phyloP scores from a whole-genome alignment of 139 green algal species.

The Chlamydomonas sp. region DNA sequence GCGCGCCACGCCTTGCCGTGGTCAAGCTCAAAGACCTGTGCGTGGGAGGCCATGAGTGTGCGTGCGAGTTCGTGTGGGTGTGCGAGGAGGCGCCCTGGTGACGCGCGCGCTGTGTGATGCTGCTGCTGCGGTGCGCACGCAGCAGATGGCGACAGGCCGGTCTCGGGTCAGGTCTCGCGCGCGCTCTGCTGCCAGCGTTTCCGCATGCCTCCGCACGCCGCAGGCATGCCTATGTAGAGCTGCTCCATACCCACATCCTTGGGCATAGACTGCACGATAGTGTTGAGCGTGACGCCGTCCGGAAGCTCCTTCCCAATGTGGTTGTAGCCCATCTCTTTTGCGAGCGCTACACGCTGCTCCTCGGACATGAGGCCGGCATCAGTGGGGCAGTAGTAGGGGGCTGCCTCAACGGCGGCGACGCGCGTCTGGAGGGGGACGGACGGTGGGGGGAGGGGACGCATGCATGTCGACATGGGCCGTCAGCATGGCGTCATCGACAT shows the following conservation, averaged over 20 bases:
- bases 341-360: constrained; percentile 26
- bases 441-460: no score
- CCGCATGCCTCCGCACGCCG: neutral
- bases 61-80: no score
- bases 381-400: no score
- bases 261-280: constrained; percentile 81
- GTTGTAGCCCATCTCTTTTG: constrained; percentile 67
- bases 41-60: no score
- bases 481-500: no score
- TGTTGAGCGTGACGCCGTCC: constrained; percentile 61
- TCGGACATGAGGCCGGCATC: no score
- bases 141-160: neutral
- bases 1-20: constrained; percentile 65
- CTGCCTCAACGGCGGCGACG: no score
- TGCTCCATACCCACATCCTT: constrained; percentile 44
- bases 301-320: constrained; percentile 80
- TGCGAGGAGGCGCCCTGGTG: no score
- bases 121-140: no score
- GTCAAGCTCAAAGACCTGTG: constrained; percentile 84
- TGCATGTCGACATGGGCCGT: no score
- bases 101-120: no score
- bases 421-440: no score
- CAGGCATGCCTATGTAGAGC: neutral
- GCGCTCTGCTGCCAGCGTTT: neutral
- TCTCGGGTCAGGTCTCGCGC: neutral